Percentiles rank a stretch among this genome's conserved stretches.
phyloP scores from a whole-genome alignment of 768 basidiomycete genomes.

The Suillus placidus region DNA sequence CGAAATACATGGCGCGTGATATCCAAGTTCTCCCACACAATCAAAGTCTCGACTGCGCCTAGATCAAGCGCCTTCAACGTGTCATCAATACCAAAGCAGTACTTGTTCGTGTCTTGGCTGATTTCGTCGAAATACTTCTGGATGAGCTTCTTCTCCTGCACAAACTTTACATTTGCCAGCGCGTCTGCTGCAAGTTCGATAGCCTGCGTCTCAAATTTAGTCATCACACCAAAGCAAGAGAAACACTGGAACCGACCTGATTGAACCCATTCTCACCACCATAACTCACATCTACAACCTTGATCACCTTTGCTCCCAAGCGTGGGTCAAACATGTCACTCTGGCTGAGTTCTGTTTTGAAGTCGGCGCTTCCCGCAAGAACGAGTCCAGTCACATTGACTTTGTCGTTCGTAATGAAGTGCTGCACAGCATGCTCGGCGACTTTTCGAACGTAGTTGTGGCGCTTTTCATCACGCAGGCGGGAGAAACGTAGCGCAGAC shows the following conservation, averaged over 20 bases:
- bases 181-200: slow-evolving; percentile 97
- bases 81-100: slow-evolving; percentile 97
- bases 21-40: slow-evolving; percentile 98
- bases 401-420: slow-evolving; percentile 97
- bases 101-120: slow-evolving; percentile 93
- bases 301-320: slow-evolving; percentile 89
- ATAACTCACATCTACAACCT: slow-evolving; percentile 97
- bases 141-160: slow-evolving; percentile 97
- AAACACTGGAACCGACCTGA: slow-evolving; percentile 60
- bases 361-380: slow-evolving; percentile 95
- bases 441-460: slow-evolving; percentile 99
- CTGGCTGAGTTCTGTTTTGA: slow-evolving; percentile 97
- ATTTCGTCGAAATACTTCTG: slow-evolving; percentile 99
- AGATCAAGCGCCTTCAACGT: slow-evolving; percentile 96
- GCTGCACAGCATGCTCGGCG: slow-evolving; percentile 94
- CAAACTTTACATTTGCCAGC: slow-evolving; percentile 97
- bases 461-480: slow-evolving; percentile 97
- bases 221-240: background rate
- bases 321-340: slow-evolving; percentile 95
- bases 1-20: slow-evolving; percentile 85
- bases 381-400: slow-evolving; percentile 97
- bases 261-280: slow-evolving; percentile 99
- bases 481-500: slow-evolving; percentile 98
- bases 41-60: slow-evolving; percentile 94
- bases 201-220: slow-evolving; percentile 54